Conservation (phyloP, 202 grass and related monocot species). For the Cymbopogon flexuosus region DNA sequence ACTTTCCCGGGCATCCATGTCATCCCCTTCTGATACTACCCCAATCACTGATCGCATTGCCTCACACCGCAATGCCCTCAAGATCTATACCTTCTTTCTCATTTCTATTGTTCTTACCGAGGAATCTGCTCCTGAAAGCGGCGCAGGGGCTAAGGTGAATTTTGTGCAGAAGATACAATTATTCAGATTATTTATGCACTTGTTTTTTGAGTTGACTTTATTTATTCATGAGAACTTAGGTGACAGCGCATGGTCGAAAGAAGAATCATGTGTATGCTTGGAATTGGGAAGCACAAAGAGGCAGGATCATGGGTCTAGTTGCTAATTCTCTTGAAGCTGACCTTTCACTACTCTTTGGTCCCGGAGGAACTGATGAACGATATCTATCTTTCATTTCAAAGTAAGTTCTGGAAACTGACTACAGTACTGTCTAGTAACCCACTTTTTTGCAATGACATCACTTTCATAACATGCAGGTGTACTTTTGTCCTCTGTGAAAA, state of each 20-base stretch:
- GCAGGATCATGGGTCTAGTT: slow-evolving; percentile 78
- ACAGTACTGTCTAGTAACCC: neutral
- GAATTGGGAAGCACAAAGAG: slow-evolving; percentile 92
- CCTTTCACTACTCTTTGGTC: slow-evolving; percentile 79
- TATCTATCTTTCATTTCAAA: slow-evolving; percentile 94
- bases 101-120: slow-evolving; percentile 50
- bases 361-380: slow-evolving; percentile 66
- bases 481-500: slow-evolving; percentile 67
- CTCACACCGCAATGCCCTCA: slow-evolving; percentile 78
- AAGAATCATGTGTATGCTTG: slow-evolving; percentile 71
- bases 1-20: slow-evolving; percentile 56
- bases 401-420: slow-evolving; percentile 44
- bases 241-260: slow-evolving; percentile 55
- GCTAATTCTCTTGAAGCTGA: slow-evolving; percentile 88
- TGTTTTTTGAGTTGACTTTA: neutral
- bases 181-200: neutral
- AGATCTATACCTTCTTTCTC: slow-evolving; percentile 91
- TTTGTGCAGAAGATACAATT: neutral
- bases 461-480: slow-evolving; percentile 46
- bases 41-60: slow-evolving; percentile 51
- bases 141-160: slow-evolving; percentile 56
- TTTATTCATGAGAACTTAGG: slow-evolving; percentile 43
- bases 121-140: slow-evolving; percentile 45
- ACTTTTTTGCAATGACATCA: slow-evolving; percentile 1
- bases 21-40: slow-evolving; percentile 45